phyloP scores from a whole-genome alignment of 768 basidiomycete genomes.

The Kwoniella mangroviensis region DNA sequence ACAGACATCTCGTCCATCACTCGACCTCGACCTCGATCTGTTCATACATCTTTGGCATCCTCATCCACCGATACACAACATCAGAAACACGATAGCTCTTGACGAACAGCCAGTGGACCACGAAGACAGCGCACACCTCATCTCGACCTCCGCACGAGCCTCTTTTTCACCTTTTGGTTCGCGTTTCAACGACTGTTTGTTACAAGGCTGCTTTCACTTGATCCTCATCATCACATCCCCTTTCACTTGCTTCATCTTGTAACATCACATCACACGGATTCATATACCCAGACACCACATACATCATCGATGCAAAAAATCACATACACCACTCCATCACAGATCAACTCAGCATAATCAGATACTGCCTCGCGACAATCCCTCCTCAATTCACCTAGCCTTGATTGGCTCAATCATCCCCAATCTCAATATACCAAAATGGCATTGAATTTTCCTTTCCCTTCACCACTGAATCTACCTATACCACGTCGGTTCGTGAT shows the following conservation, averaged over 20 bases:
- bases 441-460: constrained; percentile 37
- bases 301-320: neutral
- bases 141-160: constrained; percentile 2
- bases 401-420: neutral
- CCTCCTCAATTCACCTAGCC: constrained; percentile 5
- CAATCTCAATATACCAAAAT: constrained; percentile 15
- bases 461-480: constrained; percentile 34
- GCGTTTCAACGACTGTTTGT: constrained; percentile 2
- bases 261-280: neutral
- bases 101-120: neutral
- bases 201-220: neutral
- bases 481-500: constrained; percentile 52
- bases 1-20: too few species aligned
- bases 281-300: neutral
- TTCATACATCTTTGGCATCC: neutral
- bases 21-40: too few species aligned
- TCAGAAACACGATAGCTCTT: neutral
- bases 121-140: neutral
- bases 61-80: neutral
- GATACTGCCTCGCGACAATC: neutral
- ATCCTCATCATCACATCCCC: neutral
- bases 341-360: constrained; percentile 5
- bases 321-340: neutral
- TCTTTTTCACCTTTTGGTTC: constrained; percentile 6
- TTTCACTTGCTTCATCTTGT: neutral